Evolutionary conservation across 2,329 filamentous ascomycete species (phyloP).

Genomic region (Fusarium sp.): DNA sequence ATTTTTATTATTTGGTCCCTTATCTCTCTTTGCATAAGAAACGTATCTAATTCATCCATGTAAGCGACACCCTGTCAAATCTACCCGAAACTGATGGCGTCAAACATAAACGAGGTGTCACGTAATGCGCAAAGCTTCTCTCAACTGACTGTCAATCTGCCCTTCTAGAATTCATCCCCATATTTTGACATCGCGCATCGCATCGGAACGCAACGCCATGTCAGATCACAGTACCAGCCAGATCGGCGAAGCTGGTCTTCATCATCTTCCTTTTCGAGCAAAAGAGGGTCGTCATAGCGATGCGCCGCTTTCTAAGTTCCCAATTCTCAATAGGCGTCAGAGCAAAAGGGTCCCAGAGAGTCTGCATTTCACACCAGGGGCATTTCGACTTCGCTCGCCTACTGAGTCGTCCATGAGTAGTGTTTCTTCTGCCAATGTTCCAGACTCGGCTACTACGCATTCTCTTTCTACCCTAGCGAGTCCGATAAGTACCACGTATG

Average conservation of each 20-base stretch:
- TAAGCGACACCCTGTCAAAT: constrained; percentile 2
- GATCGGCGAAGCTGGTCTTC: constrained; percentile 43
- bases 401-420: constrained; percentile 56
- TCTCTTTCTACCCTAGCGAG: constrained; percentile 54
- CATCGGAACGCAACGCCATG: constrained; percentile 33
- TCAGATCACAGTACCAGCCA: constrained; percentile 24
- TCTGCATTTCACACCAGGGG: constrained; percentile 46
- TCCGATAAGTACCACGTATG: constrained; percentile 54
- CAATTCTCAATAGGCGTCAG: constrained; percentile 15
- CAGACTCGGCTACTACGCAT: constrained; percentile 55
- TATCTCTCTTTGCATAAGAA: not conserved
- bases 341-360: constrained; percentile 50
- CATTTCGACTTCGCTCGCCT: constrained; percentile 52
- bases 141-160: no score
- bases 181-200: not conserved
- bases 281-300: constrained; percentile 38
- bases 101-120: not conserved
- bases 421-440: constrained; percentile 53
- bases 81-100: constrained; percentile 3
- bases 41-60: constrained; percentile 17
- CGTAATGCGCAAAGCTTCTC: not conserved
- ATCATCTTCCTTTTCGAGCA: constrained; percentile 45
- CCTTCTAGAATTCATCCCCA: constrained; percentile 14
- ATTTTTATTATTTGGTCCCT: not conserved
- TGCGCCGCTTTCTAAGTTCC: constrained; percentile 34